phyloP scores from a whole-genome alignment of 1,139 yeast species.

The Ashbya aceris region DNA sequence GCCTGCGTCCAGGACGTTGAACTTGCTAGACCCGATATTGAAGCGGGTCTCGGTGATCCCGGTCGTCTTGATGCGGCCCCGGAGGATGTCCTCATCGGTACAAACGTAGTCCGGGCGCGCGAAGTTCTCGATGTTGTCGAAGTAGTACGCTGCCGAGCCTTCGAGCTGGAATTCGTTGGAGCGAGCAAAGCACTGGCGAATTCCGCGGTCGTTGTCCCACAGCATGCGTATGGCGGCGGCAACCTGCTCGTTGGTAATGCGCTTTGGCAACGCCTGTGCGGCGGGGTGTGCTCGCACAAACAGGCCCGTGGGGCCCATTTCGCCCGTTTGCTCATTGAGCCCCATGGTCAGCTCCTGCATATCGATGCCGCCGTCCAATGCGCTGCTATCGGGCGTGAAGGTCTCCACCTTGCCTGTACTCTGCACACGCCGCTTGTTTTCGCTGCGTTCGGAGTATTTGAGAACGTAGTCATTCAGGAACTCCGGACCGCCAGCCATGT shows the following conservation, averaged over 20 bases:
- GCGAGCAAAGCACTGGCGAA: slow-evolving; percentile 48
- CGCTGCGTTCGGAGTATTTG: slow-evolving; percentile 49
- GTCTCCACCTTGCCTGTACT: slow-evolving; percentile 50
- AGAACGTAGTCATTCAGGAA: slow-evolving; percentile 57
- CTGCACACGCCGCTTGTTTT: slow-evolving; percentile 39
- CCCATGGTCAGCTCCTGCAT: slow-evolving; percentile 28
- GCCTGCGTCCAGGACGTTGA: slow-evolving; percentile 88
- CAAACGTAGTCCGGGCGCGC: slow-evolving; percentile 60
- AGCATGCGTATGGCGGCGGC: slow-evolving; percentile 59
- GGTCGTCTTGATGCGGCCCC: slow-evolving; percentile 89
- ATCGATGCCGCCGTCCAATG: slow-evolving; percentile 11
- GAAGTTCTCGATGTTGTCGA: slow-evolving; percentile 56
- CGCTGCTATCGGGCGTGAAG: slow-evolving; percentile 28
- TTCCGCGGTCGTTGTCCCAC: slow-evolving; percentile 66
- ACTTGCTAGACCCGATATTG: slow-evolving; percentile 53
- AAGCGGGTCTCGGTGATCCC: slow-evolving; percentile 89
- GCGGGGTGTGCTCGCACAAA: slow-evolving; percentile 11
- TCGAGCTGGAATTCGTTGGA: slow-evolving; percentile 78
- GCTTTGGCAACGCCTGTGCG: slow-evolving; percentile 9
- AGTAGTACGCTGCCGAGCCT: slow-evolving; percentile 69
- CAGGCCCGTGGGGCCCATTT: slow-evolving; percentile 20
- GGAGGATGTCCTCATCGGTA: slow-evolving; percentile 71
- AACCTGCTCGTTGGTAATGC: slow-evolving; percentile 35
- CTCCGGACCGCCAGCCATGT: slow-evolving; percentile 58
- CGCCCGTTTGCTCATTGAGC: slow-evolving; percentile 22